Conservation (phyloP, 306 rosid genomes). For the Medicago arabica region DNA sequence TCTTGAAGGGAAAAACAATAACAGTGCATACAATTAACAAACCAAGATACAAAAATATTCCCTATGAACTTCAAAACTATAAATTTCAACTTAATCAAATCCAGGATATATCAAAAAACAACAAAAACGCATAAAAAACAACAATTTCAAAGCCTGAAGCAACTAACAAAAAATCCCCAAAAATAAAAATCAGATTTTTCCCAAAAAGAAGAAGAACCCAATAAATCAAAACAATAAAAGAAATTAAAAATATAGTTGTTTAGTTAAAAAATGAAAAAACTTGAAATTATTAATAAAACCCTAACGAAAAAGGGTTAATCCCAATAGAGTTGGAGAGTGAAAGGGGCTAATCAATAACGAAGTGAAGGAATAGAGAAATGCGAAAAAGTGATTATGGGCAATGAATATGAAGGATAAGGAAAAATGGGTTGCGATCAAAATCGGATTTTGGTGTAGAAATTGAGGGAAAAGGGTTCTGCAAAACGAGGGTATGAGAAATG, state of each 20-base stretch:
- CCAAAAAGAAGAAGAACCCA: conserved; percentile 44
- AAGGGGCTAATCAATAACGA: conserved; percentile 54
- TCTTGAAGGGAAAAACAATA: conserved; percentile 36
- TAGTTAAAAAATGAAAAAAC: conserved; percentile 25
- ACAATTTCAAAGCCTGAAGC: conserved; percentile 44
- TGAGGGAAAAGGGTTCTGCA: conserved; percentile 47
- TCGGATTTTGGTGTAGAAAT: conserved; percentile 48
- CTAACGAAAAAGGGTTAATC: conserved; percentile 54
- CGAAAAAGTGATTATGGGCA: conserved; percentile 40
- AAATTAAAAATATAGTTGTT: conserved; percentile 6
- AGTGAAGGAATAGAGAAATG: conserved; percentile 50
- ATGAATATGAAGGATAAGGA: conserved; percentile 37
- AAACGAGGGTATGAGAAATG: conserved; percentile 40
- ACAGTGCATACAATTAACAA: conserved; percentile 29
- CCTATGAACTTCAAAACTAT: conserved; percentile 25
- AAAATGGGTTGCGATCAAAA: conserved; percentile 61
- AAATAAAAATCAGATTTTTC: conserved; percentile 27
- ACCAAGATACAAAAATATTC: conserved; percentile 37
- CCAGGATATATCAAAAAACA: conserved; percentile 31
- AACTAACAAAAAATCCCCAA: conserved; percentile 34
- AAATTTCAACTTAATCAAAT: conserved; percentile 38
- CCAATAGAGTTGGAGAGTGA: conserved; percentile 50
- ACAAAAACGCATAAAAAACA: conserved; percentile 40
- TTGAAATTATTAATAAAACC: conserved; percentile 58
- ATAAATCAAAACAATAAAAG: conserved; percentile 39